Percentiles rank a stretch among this genome's conserved stretches.
Evolutionary conservation across 331 rosid species (phyloP).

Genomic region (Spiraea crenata): DNA sequence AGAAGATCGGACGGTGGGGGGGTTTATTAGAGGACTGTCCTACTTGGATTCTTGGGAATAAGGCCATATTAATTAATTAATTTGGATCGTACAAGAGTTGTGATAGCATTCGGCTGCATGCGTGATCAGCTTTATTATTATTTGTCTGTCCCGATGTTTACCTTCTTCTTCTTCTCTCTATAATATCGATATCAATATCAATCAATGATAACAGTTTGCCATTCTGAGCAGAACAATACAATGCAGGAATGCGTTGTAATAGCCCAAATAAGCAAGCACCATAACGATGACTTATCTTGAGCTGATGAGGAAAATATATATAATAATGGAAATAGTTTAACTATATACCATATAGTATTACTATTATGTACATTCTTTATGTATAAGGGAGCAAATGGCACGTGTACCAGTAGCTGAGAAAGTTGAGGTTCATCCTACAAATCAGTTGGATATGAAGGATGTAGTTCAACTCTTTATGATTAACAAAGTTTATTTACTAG

Average conservation of each 20-base stretch:
- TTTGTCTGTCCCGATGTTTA: not conserved
- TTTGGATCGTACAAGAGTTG: not conserved
- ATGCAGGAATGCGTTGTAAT: not conserved
- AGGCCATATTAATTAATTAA: not conserved
- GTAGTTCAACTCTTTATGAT: no score
- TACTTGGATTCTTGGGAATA: slow-evolving; percentile 1
- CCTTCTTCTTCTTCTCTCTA: not conserved
- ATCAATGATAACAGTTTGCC: not conserved
- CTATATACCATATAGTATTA: no score
- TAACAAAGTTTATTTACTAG: no score
- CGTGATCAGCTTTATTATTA: not conserved
- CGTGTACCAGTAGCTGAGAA: no score
- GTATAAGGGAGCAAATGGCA: no score
- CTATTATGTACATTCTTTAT: no score
- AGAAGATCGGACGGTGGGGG: slow-evolving; percentile 11
- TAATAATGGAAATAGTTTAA: not conserved
- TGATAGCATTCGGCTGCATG: no score
- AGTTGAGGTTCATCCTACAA: no score
- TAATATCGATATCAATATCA: no score
- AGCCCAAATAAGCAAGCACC: not conserved
- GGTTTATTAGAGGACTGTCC: not conserved
- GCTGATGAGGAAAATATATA: not conserved
- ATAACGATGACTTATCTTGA: not conserved
- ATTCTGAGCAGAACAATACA: slow-evolving; percentile 8
- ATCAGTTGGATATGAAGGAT: no score